Evolutionary conservation across 768 basidiomycete species (phyloP), one percentile per base, ranked within the genome.

Genomic region (Naganishia randhawae): DNA sequence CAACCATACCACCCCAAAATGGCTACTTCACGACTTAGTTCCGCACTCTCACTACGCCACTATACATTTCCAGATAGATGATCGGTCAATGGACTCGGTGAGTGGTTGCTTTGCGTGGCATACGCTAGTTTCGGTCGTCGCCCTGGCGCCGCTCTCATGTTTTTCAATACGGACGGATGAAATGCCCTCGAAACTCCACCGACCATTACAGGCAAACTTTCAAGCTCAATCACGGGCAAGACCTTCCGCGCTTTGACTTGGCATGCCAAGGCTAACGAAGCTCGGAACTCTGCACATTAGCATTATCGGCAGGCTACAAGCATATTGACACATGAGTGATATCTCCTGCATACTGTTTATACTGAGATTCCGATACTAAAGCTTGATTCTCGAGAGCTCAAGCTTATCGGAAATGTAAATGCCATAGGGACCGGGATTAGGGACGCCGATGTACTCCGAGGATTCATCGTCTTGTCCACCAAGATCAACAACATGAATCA

Each of bases 371-470:
- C 7, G 19, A 22, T 48, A 11, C 45, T 48, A 13, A 48, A n/a
- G 3, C 25, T 22, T 16, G 13, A 35, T 7, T 17, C n/a, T 45
- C 48, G 41, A 70, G 69, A n/a, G 65, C 69, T 31, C 57, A 61
- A 37, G 69, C 69, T 48, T 41, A 72, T 82, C 87, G 78, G 35
- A n/a, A 92, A 92, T 75, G 89, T 92, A 80, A 81, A 82, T 39
- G 89, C 90, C 79, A 92, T 94, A 51, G 92, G 91, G 17, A 75
- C 86, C 63, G 92, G 91, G 39, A 87, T 93, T 81, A 86, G 84
- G 73, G 85, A 83, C 19, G 88, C 87, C 33, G 90, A 89, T 16
- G 85, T 92, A 22, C 83, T 86, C 7, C 85, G 92, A 67, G 81
- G 82, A 35, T 82, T 86, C 65, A 84, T 94, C 80, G 93, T 93